A percentile compares a stretch with the other conserved stretches of the same genome.
Evolutionary conservation across 202 grass and related monocot species (phyloP).

Genomic region (Setaria italica): DNA sequence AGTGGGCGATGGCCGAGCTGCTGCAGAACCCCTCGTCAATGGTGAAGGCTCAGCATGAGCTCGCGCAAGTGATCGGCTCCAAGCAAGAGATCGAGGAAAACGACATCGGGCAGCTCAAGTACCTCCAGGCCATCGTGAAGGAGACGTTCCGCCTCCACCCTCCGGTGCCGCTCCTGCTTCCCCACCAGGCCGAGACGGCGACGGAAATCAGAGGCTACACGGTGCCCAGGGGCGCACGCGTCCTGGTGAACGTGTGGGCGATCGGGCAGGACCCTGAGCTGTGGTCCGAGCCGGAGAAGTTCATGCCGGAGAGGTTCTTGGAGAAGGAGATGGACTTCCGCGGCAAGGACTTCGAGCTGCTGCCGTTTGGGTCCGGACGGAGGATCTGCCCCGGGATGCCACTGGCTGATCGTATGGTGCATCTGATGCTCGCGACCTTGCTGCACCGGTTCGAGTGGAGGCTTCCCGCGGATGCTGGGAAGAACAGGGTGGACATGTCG

Average conservation of each 20-base stretch:
- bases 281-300: slow-evolving; percentile 49
- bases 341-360: slow-evolving; percentile 43
- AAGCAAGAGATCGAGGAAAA: slow-evolving; percentile 50
- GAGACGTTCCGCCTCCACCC: slow-evolving; percentile 61
- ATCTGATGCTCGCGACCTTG: slow-evolving; percentile 51
- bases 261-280: slow-evolving; percentile 35
- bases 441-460: slow-evolving; percentile 59
- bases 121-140: slow-evolving; percentile 58
- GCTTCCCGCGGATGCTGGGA: slow-evolving; percentile 13
- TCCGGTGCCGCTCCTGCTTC: slow-evolving; percentile 42
- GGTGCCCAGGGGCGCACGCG: slow-evolving; percentile 39
- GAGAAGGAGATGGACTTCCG: slow-evolving; percentile 36
- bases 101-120: slow-evolving; percentile 38
- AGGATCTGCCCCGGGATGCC: slow-evolving; percentile 53
- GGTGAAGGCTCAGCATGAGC: slow-evolving; percentile 41
- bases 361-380: slow-evolving; percentile 51
- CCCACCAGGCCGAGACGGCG: slow-evolving; percentile 27
- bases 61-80: slow-evolving; percentile 33
- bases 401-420: slow-evolving; percentile 52
- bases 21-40: slow-evolving; percentile 44
- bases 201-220: slow-evolving; percentile 35
- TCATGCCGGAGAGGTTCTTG: slow-evolving; percentile 57
- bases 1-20: slow-evolving; percentile 62
- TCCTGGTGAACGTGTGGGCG: slow-evolving; percentile 60
- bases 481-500: slow-evolving; percentile 35